These are phyloP conservation scores for Zea mays DNA, from an alignment of 176 grass and related monocot species.

Conservation along the genomic window Zm-B73-REFERENCE-NAM-5.0 NC_050103.1:137385001-137385500, in stretches of 20 bases:
- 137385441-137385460: neutral
- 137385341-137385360: neutral
- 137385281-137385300: neutral
- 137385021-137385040: neutral
- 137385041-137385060: too few species aligned
- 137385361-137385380: slow-evolving; percentile 20
- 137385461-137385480: neutral
- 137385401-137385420: neutral
- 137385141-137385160: too few species aligned
- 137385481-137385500: slow-evolving; percentile 34
- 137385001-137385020: neutral
- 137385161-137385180: too few species aligned
- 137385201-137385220: too few species aligned
- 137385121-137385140: too few species aligned
- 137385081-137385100: too few species aligned
- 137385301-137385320: too few species aligned
- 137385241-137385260: neutral
- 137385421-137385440: neutral
- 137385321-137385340: neutral
- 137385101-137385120: too few species aligned
- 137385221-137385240: neutral
- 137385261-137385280: neutral
- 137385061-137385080: too few species aligned
- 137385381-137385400: neutral
- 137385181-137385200: too few species aligned